Evolutionary conservation across 495 filamentous ascomycete genomes (phyloP).

Genomic region (Tuber calosporum): DNA sequence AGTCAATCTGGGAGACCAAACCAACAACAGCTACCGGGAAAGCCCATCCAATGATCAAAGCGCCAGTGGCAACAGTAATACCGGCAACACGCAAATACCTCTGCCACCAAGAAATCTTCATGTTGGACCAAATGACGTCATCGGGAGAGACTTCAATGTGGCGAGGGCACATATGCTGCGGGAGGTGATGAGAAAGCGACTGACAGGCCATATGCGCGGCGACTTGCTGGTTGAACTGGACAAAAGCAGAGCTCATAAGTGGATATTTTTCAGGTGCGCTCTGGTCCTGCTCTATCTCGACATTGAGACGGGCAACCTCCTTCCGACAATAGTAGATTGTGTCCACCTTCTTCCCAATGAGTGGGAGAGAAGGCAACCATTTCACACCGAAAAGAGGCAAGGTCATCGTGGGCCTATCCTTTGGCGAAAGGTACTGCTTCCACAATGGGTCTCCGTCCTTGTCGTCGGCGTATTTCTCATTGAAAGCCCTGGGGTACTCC

Average conservation of each 20-base stretch:
- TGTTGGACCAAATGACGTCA: constrained; percentile 96
- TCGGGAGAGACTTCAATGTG: constrained; percentile 86
- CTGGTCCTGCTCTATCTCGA: constrained; percentile 92
- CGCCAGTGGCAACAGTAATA: constrained; percentile 60
- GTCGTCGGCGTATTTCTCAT: constrained; percentile 56
- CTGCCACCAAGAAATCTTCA: constrained; percentile 95
- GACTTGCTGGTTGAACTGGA: constrained; percentile 97
- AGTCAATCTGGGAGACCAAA: constrained; percentile 64
- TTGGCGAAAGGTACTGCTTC: constrained; percentile 71
- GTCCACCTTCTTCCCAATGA: constrained; percentile 86
- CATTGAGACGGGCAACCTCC: constrained; percentile 78
- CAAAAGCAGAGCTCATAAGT: constrained; percentile 94
- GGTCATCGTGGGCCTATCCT: constrained; percentile 79
- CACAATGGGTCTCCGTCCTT: constrained; percentile 65
- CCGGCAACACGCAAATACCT: constrained; percentile 66
- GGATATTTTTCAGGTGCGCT: constrained; percentile 78
- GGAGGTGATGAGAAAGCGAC: constrained; percentile 80
- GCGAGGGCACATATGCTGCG: constrained; percentile 89
- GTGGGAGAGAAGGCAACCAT: constrained; percentile 74
- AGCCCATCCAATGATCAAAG: constrained; percentile 82
- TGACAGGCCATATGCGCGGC: constrained; percentile 98
- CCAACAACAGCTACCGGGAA: constrained; percentile 86
- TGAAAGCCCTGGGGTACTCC: constrained; percentile 66
- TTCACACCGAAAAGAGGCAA: constrained; percentile 68
- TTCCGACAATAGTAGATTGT: constrained; percentile 86